Base-by-base conservation (phyloP, 768 basidiomycete species). In the Pleurotus sapidus region DNA sequence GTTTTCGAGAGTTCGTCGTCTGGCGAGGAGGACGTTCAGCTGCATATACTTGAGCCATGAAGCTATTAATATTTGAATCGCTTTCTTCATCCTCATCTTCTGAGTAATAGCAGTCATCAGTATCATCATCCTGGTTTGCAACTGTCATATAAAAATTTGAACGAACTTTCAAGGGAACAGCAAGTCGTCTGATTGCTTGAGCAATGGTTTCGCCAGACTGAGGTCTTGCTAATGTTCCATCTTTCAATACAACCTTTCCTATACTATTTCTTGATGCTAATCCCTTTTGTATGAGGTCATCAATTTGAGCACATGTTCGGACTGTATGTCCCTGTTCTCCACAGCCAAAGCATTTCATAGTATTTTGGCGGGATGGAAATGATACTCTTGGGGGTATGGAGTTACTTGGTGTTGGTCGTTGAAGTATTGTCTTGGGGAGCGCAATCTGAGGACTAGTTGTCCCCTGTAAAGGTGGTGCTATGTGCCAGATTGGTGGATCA, bases 321-420 rank as follows among this genome's bases (percentile, higher is more conserved):
- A 48, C 7, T 17, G n/a, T 30, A n/a, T 55, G 54, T 17, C 54
- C 54, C 2, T 15, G 14, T 17, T 45, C 45, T 49, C 42, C 45
- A 55, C 54, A 55, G 9, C 54, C 54, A 55, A 17, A 55, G 40
- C 54, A 55, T n/a, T 5, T 40, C 37, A 42, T 17, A 3, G 54
- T 34, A 49, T 49, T 24, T 8, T 25, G 15, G 3, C n/a, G 11
- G 15, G 20, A 12, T 15, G 23, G 20, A 49, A 49, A 49, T 3
- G 30, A 34, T 34, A 34, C 24, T 34, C 48, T 49, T 24, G 48
- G 17, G 4, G 11, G 23, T 7, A 49, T 9, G 12, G 48, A 11
- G 20, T 2, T 23, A 5, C 20, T 46, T 55, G 40, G 18, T n/a
- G 11, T 20, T 8, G 46, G 46, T 23, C 5, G 42, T 12, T 14